A percentile compares a stretch with the other conserved stretches of the same genome.
Conservation (phyloP, 768 basidiomycete species). For the Suillus americanus region DNA sequence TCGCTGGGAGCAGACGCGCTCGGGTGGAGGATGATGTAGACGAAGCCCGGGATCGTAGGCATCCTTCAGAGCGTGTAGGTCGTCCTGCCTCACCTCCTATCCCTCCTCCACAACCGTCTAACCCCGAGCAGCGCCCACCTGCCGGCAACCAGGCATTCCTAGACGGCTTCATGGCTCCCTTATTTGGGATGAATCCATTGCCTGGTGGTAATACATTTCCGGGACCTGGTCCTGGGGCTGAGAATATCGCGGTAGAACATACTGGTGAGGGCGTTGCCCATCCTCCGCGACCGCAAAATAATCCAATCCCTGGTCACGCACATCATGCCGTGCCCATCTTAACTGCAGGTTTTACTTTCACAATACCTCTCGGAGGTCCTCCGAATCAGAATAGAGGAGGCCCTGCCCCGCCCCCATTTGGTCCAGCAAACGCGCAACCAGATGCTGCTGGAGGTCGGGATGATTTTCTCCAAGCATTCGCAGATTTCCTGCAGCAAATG, state of each 20-base stretch:
- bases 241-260: conserved; percentile 23
- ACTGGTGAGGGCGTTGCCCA: conserved; percentile 28
- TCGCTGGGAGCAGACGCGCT: conserved; percentile 43
- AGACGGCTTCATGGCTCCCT: conserved; percentile 22
- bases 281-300: conserved; percentile 18
- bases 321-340: conserved; percentile 24
- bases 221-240: conserved; percentile 7
- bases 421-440: background rate
- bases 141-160: conserved; percentile 5
- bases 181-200: conserved; percentile 23
- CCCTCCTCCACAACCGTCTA: conserved; percentile 22
- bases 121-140: conserved; percentile 20
- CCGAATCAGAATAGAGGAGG: conserved; percentile 11
- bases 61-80: conserved; percentile 59
- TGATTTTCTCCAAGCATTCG: conserved; percentile 25
- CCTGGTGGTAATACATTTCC: conserved; percentile 6
- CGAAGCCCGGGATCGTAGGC: conserved; percentile 58
- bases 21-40: conserved; percentile 65
- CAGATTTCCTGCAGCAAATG: conserved; percentile 27
- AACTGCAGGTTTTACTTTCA: conserved; percentile 34
- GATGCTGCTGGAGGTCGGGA: conserved; percentile 14
- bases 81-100: conserved; percentile 23
- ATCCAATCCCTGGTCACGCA: conserved; percentile 22
- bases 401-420: conserved; percentile 7
- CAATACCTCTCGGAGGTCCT: conserved; percentile 33